These are phyloP conservation scores for Eucalyptus marginata DNA, from an alignment of 345 rosid species.

Conservation along the genomic window DNA sequence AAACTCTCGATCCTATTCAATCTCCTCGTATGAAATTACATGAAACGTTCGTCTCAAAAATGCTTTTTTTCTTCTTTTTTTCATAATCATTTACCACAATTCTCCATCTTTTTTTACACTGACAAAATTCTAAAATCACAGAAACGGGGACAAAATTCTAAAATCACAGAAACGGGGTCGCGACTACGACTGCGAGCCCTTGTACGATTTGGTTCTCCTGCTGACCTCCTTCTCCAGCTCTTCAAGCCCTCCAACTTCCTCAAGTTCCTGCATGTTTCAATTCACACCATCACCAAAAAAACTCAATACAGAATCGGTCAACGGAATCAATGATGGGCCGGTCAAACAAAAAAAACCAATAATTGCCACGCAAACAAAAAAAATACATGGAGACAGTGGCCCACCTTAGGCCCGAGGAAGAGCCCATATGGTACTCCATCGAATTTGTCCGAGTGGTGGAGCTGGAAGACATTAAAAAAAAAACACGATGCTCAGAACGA, in stretches of 20 bases:
- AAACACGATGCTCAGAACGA: neutral
- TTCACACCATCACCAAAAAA: neutral
- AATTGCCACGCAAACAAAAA: neutral
- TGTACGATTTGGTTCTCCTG: conserved; percentile 40
- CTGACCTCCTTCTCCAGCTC: conserved; percentile 68
- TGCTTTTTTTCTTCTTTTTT: neutral
- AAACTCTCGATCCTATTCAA: neutral
- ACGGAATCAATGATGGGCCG: neutral
- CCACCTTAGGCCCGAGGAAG: conserved; percentile 81
- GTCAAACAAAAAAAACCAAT: neutral
- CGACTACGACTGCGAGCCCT: neutral
- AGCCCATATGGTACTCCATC: conserved; percentile 86
- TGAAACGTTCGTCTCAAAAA: neutral
- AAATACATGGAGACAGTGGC: neutral
- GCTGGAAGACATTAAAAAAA: conserved; percentile 19
- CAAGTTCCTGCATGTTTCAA: conserved; percentile 39
- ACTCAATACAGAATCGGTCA: neutral
- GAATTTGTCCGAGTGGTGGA: conserved; percentile 85
- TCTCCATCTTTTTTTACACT: neutral
- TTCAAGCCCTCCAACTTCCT: conserved; percentile 68
- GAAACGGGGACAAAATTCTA: neutral
- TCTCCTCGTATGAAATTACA: neutral
- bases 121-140: too few species aligned
- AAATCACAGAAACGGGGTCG: neutral
- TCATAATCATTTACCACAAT: neutral